These are phyloP conservation scores for Melastoma malabathricum DNA, from an alignment of 345 rosid species.

Conservation along the genomic window DNA sequence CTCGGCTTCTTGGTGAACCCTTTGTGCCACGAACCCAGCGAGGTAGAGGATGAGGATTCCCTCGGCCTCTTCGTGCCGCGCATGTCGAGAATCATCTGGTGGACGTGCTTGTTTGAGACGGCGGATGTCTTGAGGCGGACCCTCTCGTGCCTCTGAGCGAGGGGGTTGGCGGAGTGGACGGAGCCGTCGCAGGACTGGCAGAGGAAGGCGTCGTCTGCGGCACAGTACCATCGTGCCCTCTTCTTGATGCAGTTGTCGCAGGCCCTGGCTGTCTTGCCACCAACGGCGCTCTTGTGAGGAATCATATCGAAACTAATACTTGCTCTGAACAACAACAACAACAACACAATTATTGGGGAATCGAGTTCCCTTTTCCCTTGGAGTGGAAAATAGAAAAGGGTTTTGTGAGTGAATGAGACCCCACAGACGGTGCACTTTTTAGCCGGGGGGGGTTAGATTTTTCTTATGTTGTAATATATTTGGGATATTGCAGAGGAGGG, in stretches of 20 bases:
- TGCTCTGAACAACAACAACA: neutral
- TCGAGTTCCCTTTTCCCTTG: neutral
- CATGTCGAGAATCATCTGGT: neutral
- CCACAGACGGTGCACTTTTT: neutral
- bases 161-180: slow-evolving; percentile 78
- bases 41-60: neutral
- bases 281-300: slow-evolving; percentile 41
- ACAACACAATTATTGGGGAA: neutral
- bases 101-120: slow-evolving; percentile 18
- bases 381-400: neutral
- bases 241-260: slow-evolving; percentile 71
- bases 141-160: slow-evolving; percentile 76
- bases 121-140: slow-evolving; percentile 55
- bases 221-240: slow-evolving; percentile 88
- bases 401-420: neutral
- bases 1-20: slow-evolving; percentile 80
- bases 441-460: neutral
- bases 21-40: slow-evolving; percentile 50
- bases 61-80: neutral
- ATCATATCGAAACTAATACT: slow-evolving; percentile 13
- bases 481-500: slow-evolving; percentile 2
- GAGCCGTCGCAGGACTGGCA: slow-evolving; percentile 76
- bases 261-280: slow-evolving; percentile 77
- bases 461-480: slow-evolving; percentile 4
- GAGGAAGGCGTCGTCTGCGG: slow-evolving; percentile 93